Conservation (phyloP, 2,329 filamentous ascomycete genomes). For the Fusarium transvaalense region DNA sequence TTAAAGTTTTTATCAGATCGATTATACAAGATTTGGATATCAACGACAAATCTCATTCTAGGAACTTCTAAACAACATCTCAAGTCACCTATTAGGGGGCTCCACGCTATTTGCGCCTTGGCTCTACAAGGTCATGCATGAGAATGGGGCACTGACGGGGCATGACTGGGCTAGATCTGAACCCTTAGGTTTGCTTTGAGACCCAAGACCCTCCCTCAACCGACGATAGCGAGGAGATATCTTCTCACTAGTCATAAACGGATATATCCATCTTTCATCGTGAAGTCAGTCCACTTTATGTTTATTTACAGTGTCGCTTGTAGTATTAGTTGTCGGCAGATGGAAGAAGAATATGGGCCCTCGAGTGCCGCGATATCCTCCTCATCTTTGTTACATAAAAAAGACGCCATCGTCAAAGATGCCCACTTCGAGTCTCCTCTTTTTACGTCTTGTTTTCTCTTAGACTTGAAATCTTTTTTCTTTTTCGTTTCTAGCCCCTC, state of each 20-base stretch:
- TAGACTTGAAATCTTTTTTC: conserved; percentile 2
- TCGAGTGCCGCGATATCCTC: conserved; percentile 22
- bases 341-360: conserved; percentile 15
- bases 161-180: conserved; percentile 18
- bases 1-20: conserved; percentile 9
- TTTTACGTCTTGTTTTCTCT: conserved; percentile 33
- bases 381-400: conserved; percentile 30
- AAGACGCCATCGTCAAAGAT: conserved; percentile 31
- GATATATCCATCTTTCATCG: not conserved
- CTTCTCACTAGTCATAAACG: conserved; percentile 2
- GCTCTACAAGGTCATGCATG: conserved; percentile 32
- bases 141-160: conserved; percentile 37
- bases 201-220: conserved; percentile 14
- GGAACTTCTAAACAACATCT: not conserved
- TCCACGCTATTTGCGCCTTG: conserved; percentile 18
- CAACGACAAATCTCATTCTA: not conserved
- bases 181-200: conserved; percentile 1
- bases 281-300: conserved; percentile 6
- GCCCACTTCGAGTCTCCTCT: conserved; percentile 29
- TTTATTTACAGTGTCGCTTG: conserved; percentile 5
- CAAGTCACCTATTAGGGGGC: conserved; percentile 9
- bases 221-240: conserved; percentile 25
- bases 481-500: conserved; percentile 20
- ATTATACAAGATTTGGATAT: not conserved
- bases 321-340: conserved; percentile 15